Conservation (phyloP, 305 asterid genomes). For the Rubia balearica region DNA sequence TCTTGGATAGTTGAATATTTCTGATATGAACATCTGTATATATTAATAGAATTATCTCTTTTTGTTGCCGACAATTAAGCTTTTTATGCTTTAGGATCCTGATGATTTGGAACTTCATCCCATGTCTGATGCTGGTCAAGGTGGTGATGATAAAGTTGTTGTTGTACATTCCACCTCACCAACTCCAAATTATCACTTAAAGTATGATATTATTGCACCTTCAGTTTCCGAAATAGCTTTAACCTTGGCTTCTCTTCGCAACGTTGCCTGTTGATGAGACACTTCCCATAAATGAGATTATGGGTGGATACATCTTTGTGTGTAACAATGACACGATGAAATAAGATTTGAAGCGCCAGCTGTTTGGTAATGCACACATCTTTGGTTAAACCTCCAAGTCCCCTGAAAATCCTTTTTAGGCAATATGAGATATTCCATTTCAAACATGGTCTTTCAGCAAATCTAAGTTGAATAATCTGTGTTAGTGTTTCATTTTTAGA, state of each 20-base stretch:
- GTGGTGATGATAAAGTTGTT: conserved; percentile 41
- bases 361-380: too few relatives aligned
- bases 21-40: background rate
- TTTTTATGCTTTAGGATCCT: conserved; percentile 40
- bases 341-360: too few relatives aligned
- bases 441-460: background rate
- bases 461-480: background rate
- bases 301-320: too few relatives aligned
- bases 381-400: background rate
- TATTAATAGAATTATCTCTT: background rate
- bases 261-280: too few relatives aligned
- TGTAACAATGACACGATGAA: too few relatives aligned
- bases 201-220: conserved; percentile 34
- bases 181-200: conserved; percentile 49
- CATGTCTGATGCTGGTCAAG: conserved; percentile 43
- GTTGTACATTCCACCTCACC: conserved; percentile 39
- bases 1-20: background rate
- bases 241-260: conserved; percentile 72
- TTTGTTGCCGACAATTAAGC: background rate
- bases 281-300: too few relatives aligned
- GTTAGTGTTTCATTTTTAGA: background rate
- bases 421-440: background rate
- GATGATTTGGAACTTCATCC: conserved; percentile 39
- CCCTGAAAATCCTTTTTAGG: background rate
- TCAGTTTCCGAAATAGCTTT: conserved; percentile 71